Evolutionary conservation across 257 asterid genomes (phyloP).

Genomic region (Ophiorrhiza pumila): DNA sequence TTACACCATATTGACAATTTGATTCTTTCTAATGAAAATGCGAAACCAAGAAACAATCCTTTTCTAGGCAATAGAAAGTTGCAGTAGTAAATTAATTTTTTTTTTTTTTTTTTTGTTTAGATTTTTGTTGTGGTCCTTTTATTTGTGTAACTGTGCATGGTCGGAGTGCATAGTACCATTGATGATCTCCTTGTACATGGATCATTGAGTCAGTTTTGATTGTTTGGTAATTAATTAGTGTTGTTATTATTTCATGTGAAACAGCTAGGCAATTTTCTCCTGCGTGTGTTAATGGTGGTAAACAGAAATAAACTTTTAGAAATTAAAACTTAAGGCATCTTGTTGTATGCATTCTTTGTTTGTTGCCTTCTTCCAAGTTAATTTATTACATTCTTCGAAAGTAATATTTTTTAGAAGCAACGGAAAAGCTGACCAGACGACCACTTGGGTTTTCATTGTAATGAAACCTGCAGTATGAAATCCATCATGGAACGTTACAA

Average conservation of each 20-base stretch:
- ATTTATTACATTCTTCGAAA: neutral
- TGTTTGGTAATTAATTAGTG: neutral
- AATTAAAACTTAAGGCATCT: neutral
- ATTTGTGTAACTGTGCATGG: too few species aligned
- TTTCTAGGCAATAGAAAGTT: too few species aligned
- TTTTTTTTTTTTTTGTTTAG: too few species aligned
- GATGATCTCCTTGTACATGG: too few species aligned
- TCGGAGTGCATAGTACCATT: too few species aligned
- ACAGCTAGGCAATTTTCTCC: neutral
- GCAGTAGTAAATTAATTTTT: too few species aligned
- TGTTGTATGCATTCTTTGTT: neutral
- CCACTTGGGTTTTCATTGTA: neutral
- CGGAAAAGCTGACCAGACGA: neutral
- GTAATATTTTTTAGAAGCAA: neutral
- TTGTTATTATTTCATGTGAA: neutral
- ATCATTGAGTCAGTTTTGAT: too few species aligned
- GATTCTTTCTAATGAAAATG: too few species aligned
- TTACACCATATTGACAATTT: too few species aligned
- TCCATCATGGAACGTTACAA: conserved; percentile 34
- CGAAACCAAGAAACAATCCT: too few species aligned
- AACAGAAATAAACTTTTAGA: neutral
- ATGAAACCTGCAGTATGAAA: conserved; percentile 36
- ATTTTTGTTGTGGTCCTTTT: too few species aligned
- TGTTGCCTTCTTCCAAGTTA: neutral
- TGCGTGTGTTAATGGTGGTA: neutral